Evolutionary conservation across 352 stramenopile species (phyloP).

Genomic region (Phytophthora cactorum): DNA sequence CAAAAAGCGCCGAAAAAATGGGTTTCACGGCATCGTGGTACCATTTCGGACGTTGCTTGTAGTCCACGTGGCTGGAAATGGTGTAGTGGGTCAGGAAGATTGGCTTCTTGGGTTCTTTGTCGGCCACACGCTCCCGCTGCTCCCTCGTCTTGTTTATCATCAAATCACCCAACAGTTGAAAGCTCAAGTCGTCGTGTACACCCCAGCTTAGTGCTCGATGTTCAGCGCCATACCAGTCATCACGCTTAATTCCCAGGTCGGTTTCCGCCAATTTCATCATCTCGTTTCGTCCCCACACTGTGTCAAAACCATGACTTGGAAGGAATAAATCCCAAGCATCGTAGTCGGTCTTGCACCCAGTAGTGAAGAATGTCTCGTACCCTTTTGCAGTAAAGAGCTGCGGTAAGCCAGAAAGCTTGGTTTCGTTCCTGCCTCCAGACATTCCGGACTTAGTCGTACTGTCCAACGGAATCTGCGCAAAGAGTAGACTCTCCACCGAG

Average conservation of each 20-base stretch:
- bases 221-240: constrained; percentile 2
- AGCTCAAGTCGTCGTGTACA: constrained; percentile 12
- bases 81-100: constrained; percentile 13
- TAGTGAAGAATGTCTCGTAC: constrained; percentile 57
- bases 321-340: constrained; percentile 60
- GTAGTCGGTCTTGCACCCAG: constrained; percentile 50
- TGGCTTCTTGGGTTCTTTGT: constrained; percentile 1
- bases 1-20: constrained; percentile 2
- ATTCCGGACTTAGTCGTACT: constrained; percentile 44
- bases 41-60: constrained; percentile 12
- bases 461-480: constrained; percentile 56
- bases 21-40: constrained; percentile 6
- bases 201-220: constrained; percentile 6
- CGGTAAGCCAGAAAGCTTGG: constrained; percentile 47
- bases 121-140: background rate
- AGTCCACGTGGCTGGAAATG: constrained; percentile 5
- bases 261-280: constrained; percentile 13
- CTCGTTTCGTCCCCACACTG: constrained; percentile 27
- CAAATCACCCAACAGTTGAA: constrained; percentile 11
- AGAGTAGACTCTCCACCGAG: constrained; percentile 62
- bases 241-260: constrained; percentile 1
- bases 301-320: constrained; percentile 57
- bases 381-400: constrained; percentile 60
- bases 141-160: constrained; percentile 13
- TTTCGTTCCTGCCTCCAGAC: constrained; percentile 29